These are phyloP conservation scores for Stevia rebaudiana DNA, from an alignment of 140 eudicot species.

Conservation along the genomic window DNA sequence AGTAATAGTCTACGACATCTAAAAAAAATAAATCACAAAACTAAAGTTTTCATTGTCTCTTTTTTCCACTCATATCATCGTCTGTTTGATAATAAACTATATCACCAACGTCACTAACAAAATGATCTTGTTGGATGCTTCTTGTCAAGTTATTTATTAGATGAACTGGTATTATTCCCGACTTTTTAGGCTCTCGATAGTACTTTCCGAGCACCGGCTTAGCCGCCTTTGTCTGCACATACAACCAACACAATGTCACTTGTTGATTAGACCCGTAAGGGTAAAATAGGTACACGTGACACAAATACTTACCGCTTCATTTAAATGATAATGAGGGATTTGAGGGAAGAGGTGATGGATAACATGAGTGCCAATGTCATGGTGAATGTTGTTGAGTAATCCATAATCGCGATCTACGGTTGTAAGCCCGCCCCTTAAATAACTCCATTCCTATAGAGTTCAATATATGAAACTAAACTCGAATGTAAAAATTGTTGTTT, in stretches of 20 bases:
- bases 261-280: not conserved
- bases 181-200: conserved; percentile 56
- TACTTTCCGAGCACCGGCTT: conserved; percentile 55
- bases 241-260: not conserved
- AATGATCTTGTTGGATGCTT: conserved; percentile 51
- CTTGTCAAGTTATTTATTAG: conserved; percentile 37
- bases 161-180: conserved; percentile 53
- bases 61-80: conserved; percentile 13
- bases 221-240: conserved; percentile 47
- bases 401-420: conserved; percentile 70
- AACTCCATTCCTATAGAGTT: conserved; percentile 50
- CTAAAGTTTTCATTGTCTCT: conserved; percentile 3
- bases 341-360: conserved; percentile 76
- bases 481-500: not conserved
- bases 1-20: not conserved
- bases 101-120: conserved; percentile 60
- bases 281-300: not conserved
- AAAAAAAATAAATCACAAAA: conserved; percentile 11
- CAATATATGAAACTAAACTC: not conserved
- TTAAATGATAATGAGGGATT: conserved; percentile 63
- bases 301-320: conserved; percentile 43
- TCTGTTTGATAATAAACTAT: conserved; percentile 57
- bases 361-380: conserved; percentile 75
- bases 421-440: conserved; percentile 67
- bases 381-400: conserved; percentile 60